A percentile compares a stretch with the other conserved stretches of the same genome.
These are phyloP conservation scores for Aulographum hederae DNA, from an alignment of 2,329 filamentous ascomycete species.

Conservation along the genomic window DNA sequence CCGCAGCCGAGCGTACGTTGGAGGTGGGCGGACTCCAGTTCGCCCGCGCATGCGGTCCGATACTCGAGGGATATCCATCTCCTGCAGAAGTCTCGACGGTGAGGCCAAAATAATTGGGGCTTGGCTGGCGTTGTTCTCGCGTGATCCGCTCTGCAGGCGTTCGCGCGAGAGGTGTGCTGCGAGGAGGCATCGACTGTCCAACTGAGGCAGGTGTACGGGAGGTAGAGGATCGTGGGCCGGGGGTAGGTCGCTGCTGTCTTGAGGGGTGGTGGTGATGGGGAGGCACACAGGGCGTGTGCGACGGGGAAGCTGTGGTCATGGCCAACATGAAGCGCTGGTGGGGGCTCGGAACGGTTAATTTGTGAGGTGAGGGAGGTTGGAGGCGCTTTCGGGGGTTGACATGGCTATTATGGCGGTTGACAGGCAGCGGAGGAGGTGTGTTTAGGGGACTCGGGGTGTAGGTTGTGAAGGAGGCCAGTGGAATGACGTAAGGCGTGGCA, in stretches of 20 bases:
- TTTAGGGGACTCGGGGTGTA: too few relatives aligned
- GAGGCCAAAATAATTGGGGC: constrained; percentile 79
- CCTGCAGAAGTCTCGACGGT: constrained; percentile 41
- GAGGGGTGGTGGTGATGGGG: background rate
- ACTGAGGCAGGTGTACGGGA: constrained; percentile 6
- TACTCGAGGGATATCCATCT: constrained; percentile 43
- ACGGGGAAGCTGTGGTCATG: too few relatives aligned
- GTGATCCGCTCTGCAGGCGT: constrained; percentile 11
- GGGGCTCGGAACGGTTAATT: too few relatives aligned
- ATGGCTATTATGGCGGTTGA: too few relatives aligned
- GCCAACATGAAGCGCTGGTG: too few relatives aligned
- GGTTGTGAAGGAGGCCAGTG: too few relatives aligned
- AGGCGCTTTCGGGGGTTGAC: too few relatives aligned
- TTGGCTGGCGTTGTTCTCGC: constrained; percentile 21
- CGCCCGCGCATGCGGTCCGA: constrained; percentile 40
- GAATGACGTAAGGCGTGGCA: too few relatives aligned
- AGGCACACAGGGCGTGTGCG: background rate
- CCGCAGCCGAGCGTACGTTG: constrained; percentile 50
- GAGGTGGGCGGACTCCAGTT: constrained; percentile 62
- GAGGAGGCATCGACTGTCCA: constrained; percentile 12
- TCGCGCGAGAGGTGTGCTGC: constrained; percentile 4
- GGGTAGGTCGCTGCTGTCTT: constrained; percentile 1
- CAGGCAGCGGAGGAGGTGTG: too few relatives aligned
- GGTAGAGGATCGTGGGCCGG: constrained; percentile 3
- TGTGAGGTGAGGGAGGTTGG: too few relatives aligned